phyloP scores from a whole-genome alignment of 306 rosid genomes.

The Trifolium repens region DNA sequence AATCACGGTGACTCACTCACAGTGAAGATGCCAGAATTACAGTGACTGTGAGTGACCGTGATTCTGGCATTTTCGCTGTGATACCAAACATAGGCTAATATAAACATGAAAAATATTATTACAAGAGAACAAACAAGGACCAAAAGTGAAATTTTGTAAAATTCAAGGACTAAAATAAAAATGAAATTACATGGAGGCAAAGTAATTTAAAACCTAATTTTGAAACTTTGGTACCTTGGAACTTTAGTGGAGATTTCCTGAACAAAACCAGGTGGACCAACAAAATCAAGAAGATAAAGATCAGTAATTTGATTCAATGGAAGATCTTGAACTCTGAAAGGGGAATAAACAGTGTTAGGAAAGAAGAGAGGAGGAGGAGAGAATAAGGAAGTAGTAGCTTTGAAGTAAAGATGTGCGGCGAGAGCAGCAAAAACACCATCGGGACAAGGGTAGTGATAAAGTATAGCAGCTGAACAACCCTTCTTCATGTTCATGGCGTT shows the following conservation, averaged over 20 bases:
- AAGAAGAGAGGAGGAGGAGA: slow-evolving; percentile 56
- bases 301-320: slow-evolving; percentile 63
- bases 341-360: slow-evolving; percentile 80
- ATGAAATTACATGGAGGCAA: background rate
- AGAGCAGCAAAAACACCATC: slow-evolving; percentile 91
- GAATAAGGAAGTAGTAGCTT: slow-evolving; percentile 52
- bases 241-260: slow-evolving; percentile 63
- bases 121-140: background rate
- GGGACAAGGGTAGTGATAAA: slow-evolving; percentile 89
- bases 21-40: too few species aligned
- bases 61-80: too few species aligned
- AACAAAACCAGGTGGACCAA: slow-evolving; percentile 76
- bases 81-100: too few species aligned
- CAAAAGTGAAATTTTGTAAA: background rate
- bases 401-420: slow-evolving; percentile 86
- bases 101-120: background rate
- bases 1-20: too few species aligned
- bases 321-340: slow-evolving; percentile 65
- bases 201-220: background rate
- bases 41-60: too few species aligned
- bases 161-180: background rate
- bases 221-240: slow-evolving; percentile 37
- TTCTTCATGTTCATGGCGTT: slow-evolving; percentile 4
- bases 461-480: slow-evolving; percentile 63
- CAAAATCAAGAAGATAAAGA: slow-evolving; percentile 83